Evolutionary conservation across 2,329 filamentous ascomycete genomes (phyloP), one percentile per base, ranked within the genome.

Genomic region (Xenoacremonium recifei): DNA sequence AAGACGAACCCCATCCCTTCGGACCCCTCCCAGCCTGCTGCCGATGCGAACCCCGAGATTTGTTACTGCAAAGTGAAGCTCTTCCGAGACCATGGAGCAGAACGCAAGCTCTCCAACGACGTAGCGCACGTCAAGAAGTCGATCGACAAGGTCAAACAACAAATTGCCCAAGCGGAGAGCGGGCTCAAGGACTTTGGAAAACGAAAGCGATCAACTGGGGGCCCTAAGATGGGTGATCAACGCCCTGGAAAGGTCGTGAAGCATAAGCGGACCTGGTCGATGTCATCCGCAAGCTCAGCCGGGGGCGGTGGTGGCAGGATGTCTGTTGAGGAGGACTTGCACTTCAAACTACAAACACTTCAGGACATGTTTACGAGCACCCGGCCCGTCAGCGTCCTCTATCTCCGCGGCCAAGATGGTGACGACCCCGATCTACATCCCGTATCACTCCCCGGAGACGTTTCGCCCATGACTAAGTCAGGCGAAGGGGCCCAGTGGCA

Each of bases 51-150:
- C 21, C 53, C 80, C 2, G 91, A 97, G 64, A 84, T 96, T 17
- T 92, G 88, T 64, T 97, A 86, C 66, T 96, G 92, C 76, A 96
- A 95, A 67, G 92, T 96, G 47, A 97, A 97, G 66, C 80, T 97
- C 3, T 97, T 97, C 75, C 82, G 92, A 49, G 92, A 97, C 60
- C 93, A 97, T 57, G 92, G 92, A 18, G 93, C 93, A 0, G 92
- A 97, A 65, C 82, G 92, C 37, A 97, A 97, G 63, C 76, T 97
- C 1, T 91, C 91, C 13, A 97, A 97, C 60, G 92, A 97, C 54
- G 80, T 96, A 7, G 87, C 89, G 0, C 92, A 97, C 58, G 88
- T 97, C 50, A 95, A 95, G 67, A 97, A 96, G 69, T 89, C 87
- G 0, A 96, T 97, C 54, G 92, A 96, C 60, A 97, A 96, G 67